These are phyloP conservation scores for Talaromyces islandicus DNA, from an alignment of 2,329 filamentous ascomycete species.

Conservation along the genomic window DNA sequence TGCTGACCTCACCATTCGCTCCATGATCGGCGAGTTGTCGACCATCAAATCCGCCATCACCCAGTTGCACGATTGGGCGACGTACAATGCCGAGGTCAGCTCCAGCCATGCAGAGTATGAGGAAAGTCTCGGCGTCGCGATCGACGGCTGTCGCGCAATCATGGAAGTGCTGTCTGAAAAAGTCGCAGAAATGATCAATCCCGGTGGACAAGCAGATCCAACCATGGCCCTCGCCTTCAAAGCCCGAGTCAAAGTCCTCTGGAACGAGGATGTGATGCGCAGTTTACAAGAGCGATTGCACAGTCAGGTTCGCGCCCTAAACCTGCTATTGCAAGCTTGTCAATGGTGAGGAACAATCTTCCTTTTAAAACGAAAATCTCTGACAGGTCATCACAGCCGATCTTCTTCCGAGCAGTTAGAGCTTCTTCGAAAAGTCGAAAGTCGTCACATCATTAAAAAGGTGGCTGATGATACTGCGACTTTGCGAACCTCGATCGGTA, in stretches of 20 bases:
- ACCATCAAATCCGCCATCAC: conserved; percentile 31
- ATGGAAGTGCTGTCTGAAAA: conserved; percentile 32
- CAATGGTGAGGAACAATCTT: conserved; percentile 27
- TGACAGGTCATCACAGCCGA: conserved; percentile 16
- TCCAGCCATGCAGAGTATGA: conserved; percentile 21
- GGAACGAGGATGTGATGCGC: conserved; percentile 33
- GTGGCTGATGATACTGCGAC: conserved; percentile 33
- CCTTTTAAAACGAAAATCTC: not conserved
- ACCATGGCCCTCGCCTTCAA: conserved; percentile 18
- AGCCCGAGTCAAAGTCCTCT: conserved; percentile 23
- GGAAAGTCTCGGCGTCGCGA: conserved; percentile 25
- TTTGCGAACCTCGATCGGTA: conserved; percentile 21
- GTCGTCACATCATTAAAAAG: conserved; percentile 27
- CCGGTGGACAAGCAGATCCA: conserved; percentile 9
- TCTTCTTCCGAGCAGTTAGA: conserved; percentile 29
- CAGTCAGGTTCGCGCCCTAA: conserved; percentile 31
- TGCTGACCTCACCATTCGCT: conserved; percentile 32
- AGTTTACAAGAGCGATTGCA: conserved; percentile 29
- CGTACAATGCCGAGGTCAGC: conserved; percentile 17
- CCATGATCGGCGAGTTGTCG: conserved; percentile 29
- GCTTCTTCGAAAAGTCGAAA: conserved; percentile 26
- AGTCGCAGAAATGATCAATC: conserved; percentile 23
- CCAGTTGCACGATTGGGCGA: conserved; percentile 31
- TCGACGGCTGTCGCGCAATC: conserved; percentile 29
- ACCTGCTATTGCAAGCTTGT: conserved; percentile 32